Conservation (phyloP, 345 rosid species). For the Lagerstroemia speciosa region DNA sequence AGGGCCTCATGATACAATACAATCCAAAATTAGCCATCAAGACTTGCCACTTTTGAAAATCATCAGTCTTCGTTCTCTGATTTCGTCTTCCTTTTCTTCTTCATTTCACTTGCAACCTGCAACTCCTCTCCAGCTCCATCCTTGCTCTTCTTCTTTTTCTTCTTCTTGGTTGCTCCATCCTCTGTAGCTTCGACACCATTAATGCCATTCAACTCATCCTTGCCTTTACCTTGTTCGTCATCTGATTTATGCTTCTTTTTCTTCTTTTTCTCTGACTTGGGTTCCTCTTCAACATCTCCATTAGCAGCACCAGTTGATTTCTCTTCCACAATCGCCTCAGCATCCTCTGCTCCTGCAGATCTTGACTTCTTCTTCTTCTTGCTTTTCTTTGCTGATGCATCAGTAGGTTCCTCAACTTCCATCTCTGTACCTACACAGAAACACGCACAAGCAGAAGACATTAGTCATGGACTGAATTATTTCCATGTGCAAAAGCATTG, state of each 20-base stretch:
- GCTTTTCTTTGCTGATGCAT: constrained; percentile 42
- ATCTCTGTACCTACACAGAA: constrained; percentile 21
- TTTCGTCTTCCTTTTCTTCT: constrained; percentile 14
- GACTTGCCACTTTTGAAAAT: too few relatives aligned
- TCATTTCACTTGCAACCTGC: neutral
- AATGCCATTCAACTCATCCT: constrained; percentile 15
- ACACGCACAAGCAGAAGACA: neutral
- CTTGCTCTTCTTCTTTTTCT: constrained; percentile 29
- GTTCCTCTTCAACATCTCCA: constrained; percentile 31
- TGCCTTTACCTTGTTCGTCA: constrained; percentile 20
- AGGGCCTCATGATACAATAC: too few relatives aligned
- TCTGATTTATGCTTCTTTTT: constrained; percentile 27
- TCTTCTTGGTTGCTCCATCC: constrained; percentile 33
- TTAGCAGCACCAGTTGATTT: constrained; percentile 15
- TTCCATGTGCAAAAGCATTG: neutral
- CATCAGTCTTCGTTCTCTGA: constrained; percentile 21
- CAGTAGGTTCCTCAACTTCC: constrained; percentile 43
- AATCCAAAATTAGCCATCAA: too few relatives aligned
- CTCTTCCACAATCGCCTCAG: constrained; percentile 28
- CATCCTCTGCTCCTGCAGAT: constrained; percentile 12
- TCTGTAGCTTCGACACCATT: constrained; percentile 11
- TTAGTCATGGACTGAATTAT: neutral
- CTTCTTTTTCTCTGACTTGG: constrained; percentile 43
- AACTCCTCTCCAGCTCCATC: constrained; percentile 1
- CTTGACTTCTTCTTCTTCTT: constrained; percentile 50